Evolutionary conservation across 2,329 filamentous ascomycete genomes (phyloP).

Genomic region (Pseudocercospora musae): DNA sequence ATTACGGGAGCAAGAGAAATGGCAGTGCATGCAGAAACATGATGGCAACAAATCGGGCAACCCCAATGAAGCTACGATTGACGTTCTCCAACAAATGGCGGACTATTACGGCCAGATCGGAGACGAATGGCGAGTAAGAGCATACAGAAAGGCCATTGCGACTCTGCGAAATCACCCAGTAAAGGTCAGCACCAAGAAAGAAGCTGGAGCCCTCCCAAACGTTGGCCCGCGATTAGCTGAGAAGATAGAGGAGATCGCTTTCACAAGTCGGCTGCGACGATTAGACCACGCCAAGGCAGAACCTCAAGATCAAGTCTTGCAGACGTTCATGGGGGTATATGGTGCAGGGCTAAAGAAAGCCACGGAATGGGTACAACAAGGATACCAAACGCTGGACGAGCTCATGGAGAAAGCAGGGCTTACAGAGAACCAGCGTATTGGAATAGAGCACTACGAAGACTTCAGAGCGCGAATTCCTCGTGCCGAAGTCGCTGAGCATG

Average conservation of each 20-base stretch:
- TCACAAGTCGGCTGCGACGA: slow-evolving; percentile 66
- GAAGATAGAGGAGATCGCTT: slow-evolving; percentile 87
- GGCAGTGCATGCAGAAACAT: slow-evolving; percentile 59
- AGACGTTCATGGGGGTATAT: slow-evolving; percentile 73
- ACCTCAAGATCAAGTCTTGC: slow-evolving; percentile 61
- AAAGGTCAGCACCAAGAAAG: slow-evolving; percentile 64
- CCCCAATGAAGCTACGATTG: slow-evolving; percentile 73
- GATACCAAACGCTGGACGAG: slow-evolving; percentile 71
- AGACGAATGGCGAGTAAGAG: slow-evolving; percentile 71
- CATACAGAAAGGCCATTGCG: slow-evolving; percentile 75
- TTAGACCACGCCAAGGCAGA: slow-evolving; percentile 69
- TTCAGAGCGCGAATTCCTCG: slow-evolving; percentile 76
- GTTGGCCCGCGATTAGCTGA: slow-evolving; percentile 71
- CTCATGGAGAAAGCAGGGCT: slow-evolving; percentile 61
- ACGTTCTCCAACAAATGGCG: slow-evolving; percentile 73
- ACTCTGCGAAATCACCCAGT: slow-evolving; percentile 63
- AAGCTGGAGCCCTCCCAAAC: slow-evolving; percentile 65
- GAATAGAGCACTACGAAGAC: slow-evolving; percentile 76
- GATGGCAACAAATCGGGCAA: slow-evolving; percentile 49
- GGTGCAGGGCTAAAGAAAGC: slow-evolving; percentile 70
- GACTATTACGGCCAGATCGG: slow-evolving; percentile 71
- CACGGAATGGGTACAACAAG: slow-evolving; percentile 71
- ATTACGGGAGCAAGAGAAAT: slow-evolving; percentile 39
- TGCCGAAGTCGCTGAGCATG: slow-evolving; percentile 68
- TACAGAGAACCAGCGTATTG: slow-evolving; percentile 67